A percentile compares a stretch with the other conserved stretches of the same genome.
Evolutionary conservation across 2,329 filamentous ascomycete species (phyloP).

Genomic region (Beauveria sp.): DNA sequence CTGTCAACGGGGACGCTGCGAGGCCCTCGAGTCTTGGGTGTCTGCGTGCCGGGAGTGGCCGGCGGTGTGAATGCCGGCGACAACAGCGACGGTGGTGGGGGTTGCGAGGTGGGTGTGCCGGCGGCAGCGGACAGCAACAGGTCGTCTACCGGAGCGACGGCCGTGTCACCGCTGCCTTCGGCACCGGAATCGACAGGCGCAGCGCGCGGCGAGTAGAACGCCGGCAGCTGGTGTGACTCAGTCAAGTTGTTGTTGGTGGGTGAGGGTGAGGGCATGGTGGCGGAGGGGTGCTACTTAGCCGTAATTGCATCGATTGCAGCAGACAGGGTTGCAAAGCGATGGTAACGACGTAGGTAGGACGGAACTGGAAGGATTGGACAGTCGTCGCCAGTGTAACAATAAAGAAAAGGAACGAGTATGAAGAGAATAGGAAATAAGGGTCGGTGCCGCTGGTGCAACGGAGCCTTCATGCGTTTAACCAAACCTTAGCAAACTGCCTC

Average conservation of each 20-base stretch:
- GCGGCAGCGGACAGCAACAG: constrained; percentile 27
- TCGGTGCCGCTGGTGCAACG: not conserved
- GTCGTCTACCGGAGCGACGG: constrained; percentile 21
- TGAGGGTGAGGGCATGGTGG: constrained; percentile 11
- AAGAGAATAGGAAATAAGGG: not conserved
- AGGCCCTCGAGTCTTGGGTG: constrained; percentile 37
- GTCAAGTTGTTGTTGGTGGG: constrained; percentile 11
- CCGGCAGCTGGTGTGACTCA: constrained; percentile 24
- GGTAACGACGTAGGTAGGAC: not conserved
- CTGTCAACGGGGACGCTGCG: constrained; percentile 54
- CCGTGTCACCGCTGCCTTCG: constrained; percentile 2
- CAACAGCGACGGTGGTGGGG: constrained; percentile 61
- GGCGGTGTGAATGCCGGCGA: constrained; percentile 81
- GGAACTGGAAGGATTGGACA: not conserved
- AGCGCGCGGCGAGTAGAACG: constrained; percentile 32
- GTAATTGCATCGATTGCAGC: not conserved
- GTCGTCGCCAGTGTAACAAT: not conserved
- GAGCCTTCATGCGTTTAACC: not conserved
- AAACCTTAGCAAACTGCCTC: constrained; percentile 8
- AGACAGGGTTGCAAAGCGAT: not conserved
- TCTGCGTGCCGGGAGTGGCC: constrained; percentile 51
- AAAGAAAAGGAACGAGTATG: not conserved
- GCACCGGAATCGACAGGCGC: constrained; percentile 14
- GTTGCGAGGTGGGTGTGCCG: constrained; percentile 12
- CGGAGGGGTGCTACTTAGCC: not conserved